Evolutionary conservation across 352 stramenopile species (phyloP).

Genomic region (Globisporangium nagaii): DNA sequence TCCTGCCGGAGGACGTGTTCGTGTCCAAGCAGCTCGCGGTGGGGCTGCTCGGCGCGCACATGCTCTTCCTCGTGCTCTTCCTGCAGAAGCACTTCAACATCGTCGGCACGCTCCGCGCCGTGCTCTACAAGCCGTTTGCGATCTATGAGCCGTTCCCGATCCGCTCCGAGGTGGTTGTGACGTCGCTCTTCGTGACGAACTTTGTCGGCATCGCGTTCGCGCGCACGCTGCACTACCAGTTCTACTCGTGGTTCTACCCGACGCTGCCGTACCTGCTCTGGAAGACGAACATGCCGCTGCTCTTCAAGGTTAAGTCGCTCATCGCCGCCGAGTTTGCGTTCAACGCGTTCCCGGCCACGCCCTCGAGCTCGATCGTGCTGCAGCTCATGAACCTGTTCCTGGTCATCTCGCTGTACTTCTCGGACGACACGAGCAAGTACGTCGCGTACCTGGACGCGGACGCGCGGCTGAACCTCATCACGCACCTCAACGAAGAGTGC

Average conservation of each 20-base stretch:
- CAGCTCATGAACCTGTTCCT: slow-evolving; percentile 90
- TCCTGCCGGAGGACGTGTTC: slow-evolving; percentile 73
- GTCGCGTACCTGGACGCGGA: slow-evolving; percentile 78
- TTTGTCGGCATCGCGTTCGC: slow-evolving; percentile 97
- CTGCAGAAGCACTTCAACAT: slow-evolving; percentile 84
- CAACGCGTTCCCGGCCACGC: slow-evolving; percentile 95
- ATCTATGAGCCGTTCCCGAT: slow-evolving; percentile 80
- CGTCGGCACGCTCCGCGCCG: slow-evolving; percentile 62
- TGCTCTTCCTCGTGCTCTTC: slow-evolving; percentile 72
- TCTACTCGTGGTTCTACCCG: slow-evolving; percentile 96
- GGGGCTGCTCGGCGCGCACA: slow-evolving; percentile 44
- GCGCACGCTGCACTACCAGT: slow-evolving; percentile 98
- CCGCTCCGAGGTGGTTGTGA: slow-evolving; percentile 79
- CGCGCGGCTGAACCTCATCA: slow-evolving; percentile 52
- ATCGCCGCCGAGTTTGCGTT: slow-evolving; percentile 89
- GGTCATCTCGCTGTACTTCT: slow-evolving; percentile 71
- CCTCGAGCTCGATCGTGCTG: slow-evolving; percentile 86
- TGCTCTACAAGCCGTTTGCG: slow-evolving; percentile 62
- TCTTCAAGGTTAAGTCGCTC: slow-evolving; percentile 82
- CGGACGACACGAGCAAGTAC: slow-evolving; percentile 52
- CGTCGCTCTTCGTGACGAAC: slow-evolving; percentile 90
- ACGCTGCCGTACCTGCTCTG: slow-evolving; percentile 94
- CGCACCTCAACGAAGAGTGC: slow-evolving; percentile 70
- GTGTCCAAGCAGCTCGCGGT: slow-evolving; percentile 65
- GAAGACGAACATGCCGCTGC: slow-evolving; percentile 79